Evolutionary conservation across 345 rosid species (phyloP).

Genomic region (Aurinia saxatilis): DNA sequence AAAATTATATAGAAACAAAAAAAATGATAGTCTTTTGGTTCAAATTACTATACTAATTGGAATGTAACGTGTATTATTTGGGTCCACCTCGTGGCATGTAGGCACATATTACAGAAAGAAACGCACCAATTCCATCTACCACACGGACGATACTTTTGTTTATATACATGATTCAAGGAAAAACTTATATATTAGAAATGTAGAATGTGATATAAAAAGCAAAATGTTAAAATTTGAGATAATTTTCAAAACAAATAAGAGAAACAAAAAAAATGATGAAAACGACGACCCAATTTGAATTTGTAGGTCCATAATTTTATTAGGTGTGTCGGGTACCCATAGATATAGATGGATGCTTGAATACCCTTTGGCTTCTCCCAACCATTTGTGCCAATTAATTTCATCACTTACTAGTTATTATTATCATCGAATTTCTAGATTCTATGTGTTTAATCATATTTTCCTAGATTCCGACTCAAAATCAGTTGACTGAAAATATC

Average conservation of each 20-base stretch:
- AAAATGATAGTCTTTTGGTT: neutral
- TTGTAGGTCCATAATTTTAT: slow-evolving; percentile 30
- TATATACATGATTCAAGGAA: slow-evolving; percentile 11
- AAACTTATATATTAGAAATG: neutral
- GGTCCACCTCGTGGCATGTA: slow-evolving; percentile 28
- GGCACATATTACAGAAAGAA: slow-evolving; percentile 26
- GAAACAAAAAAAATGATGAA: slow-evolving; percentile 20
- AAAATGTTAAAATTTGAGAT: neutral
- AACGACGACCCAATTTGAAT: slow-evolving; percentile 24
- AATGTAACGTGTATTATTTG: slow-evolving; percentile 7
- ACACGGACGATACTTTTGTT: slow-evolving; percentile 13
- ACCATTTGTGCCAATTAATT: slow-evolving; percentile 17
- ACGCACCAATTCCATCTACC: slow-evolving; percentile 24
- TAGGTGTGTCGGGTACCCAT: slow-evolving; percentile 29
- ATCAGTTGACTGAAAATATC: too few relatives aligned
- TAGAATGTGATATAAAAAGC: neutral
- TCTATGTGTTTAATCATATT: neutral
- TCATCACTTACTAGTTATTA: neutral
- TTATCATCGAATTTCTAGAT: neutral
- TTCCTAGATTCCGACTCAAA: too few relatives aligned
- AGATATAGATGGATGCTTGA: slow-evolving; percentile 20
- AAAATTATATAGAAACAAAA: neutral
- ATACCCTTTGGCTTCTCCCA: slow-evolving; percentile 23
- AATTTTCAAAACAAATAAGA: neutral
- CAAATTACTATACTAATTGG: neutral